phyloP scores from a whole-genome alignment of 768 basidiomycete species.

The Glaciozyma antarctica region DNA sequence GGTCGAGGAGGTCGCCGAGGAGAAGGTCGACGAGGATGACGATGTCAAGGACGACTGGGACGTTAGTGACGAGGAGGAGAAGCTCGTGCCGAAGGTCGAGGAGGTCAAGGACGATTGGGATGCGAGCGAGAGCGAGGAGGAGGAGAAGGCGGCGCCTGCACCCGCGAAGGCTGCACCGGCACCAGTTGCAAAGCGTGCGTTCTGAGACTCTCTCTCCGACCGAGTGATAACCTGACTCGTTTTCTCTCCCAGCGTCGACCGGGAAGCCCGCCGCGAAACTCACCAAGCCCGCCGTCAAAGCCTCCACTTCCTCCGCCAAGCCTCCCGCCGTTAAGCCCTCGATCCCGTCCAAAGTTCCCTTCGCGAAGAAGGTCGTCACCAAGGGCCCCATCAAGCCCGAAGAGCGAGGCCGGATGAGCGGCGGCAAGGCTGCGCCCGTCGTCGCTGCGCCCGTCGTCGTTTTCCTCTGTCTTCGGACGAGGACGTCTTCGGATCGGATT shows the following conservation, averaged over 20 bases:
- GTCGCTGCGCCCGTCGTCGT: constrained; percentile 7
- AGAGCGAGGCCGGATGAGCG: constrained; percentile 33
- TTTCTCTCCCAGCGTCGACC: constrained; percentile 3
- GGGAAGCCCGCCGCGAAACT: constrained; percentile 33
- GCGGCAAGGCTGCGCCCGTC: constrained; percentile 10
- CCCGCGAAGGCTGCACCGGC: constrained; percentile 27
- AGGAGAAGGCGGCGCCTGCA: constrained; percentile 4
- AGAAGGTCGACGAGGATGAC: constrained; percentile 47
- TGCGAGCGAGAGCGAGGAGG: constrained; percentile 41
- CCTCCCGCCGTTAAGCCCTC: constrained; percentile 17
- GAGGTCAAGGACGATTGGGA: constrained; percentile 54
- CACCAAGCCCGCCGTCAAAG: constrained; percentile 23
- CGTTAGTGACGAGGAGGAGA: constrained; percentile 34
- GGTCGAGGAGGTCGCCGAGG: constrained; percentile 40
- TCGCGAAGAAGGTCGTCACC: constrained; percentile 32
- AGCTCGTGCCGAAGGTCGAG: constrained; percentile 17
- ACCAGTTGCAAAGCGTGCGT: constrained; percentile 34
- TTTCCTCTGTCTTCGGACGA: constrained; percentile 44
- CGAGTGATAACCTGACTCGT: background rate
- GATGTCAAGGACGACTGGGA: constrained; percentile 40
- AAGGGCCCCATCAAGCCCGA: constrained; percentile 39
- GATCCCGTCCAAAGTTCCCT: constrained; percentile 25
- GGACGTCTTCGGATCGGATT: constrained; percentile 35
- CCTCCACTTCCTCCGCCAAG: constrained; percentile 30
- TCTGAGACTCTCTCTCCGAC: constrained; percentile 30